Conservation (phyloP, 2,329 filamentous ascomycete species). For the Xylaria sp. region DNA sequence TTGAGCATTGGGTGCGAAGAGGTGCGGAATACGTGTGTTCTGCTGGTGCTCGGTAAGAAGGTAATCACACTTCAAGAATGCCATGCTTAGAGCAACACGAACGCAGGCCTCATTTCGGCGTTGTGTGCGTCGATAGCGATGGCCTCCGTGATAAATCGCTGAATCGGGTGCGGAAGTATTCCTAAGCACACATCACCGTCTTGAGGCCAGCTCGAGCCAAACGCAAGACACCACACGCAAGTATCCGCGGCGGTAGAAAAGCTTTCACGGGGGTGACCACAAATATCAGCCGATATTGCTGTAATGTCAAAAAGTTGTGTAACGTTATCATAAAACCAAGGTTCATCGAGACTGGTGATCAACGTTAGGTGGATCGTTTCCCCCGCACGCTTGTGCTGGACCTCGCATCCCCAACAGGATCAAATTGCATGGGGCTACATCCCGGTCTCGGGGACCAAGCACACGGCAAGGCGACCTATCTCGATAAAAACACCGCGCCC, state of each 20-base stretch:
- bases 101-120: neutral
- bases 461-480: no score
- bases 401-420: neutral
- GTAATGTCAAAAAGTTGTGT: constrained; percentile 2
- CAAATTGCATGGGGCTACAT: constrained; percentile 4
- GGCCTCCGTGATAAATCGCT: neutral
- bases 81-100: neutral
- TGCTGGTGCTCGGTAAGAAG: neutral
- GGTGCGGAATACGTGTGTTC: neutral
- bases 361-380: constrained; percentile 9
- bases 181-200: neutral
- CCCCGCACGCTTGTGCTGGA: constrained; percentile 1
- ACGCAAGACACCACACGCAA: neutral
- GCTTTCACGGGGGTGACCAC: neutral
- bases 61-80: neutral
- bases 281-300: neutral
- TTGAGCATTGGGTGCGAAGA: neutral
- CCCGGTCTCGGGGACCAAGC: no score
- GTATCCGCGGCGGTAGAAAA: neutral
- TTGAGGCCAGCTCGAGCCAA: neutral
- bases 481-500: no score
- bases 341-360: neutral
- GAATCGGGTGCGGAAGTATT: neutral
- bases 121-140: neutral
- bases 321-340: constrained; percentile 10